Evolutionary conservation across 805 yeast species (phyloP), one percentile per base, ranked within the genome.

Genomic region (Barnettozyma sucrosica): DNA sequence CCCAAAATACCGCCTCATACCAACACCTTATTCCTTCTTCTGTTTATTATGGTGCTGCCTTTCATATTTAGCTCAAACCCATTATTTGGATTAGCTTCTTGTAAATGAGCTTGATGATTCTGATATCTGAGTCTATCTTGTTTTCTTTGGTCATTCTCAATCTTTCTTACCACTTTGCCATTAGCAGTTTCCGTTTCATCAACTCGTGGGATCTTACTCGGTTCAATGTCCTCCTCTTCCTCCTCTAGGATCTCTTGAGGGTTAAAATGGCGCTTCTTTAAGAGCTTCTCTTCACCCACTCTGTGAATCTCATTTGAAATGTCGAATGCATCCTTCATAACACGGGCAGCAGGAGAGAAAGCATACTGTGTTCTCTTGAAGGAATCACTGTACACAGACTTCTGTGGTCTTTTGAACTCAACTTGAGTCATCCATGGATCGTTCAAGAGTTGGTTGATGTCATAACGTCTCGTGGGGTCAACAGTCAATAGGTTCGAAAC

Each of bases 231-330:
- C 28, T 58, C 59, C 32, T 60, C 64, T 23, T 58, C 64, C 34
- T 61, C 64, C 36, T 59, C 63, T n/a, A 55, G 39, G 20, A 61
- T 54, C 21, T 53, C 44, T 5, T 50, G 38, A 1, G 44, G 47
- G 21, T 45, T 46, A 20, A 47, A 43, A 20, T 44, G 43, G 19
- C 49, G 47, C 13, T 48, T 50, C 33, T 55, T 55, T 4, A 52
- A 30, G 9, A 55, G 36, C 21, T 55, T 55, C 30, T 57, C 60
- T 37, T 59, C 64, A 1, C 64, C 65, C 23, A 55, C 55, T 57
- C 96, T 80, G 61, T 87, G 92, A 16, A 88, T 89, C 6, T 95
- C 95, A 44, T 88, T 84, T 25, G 89, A 81, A 8, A 88, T 80
- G 58, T 88, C 95, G 64, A 88, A 88, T 11, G 90, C 95, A 57